Base-by-base conservation (phyloP, 208 protist genomes). In the Kentomonas sorsogonicus region DNA sequence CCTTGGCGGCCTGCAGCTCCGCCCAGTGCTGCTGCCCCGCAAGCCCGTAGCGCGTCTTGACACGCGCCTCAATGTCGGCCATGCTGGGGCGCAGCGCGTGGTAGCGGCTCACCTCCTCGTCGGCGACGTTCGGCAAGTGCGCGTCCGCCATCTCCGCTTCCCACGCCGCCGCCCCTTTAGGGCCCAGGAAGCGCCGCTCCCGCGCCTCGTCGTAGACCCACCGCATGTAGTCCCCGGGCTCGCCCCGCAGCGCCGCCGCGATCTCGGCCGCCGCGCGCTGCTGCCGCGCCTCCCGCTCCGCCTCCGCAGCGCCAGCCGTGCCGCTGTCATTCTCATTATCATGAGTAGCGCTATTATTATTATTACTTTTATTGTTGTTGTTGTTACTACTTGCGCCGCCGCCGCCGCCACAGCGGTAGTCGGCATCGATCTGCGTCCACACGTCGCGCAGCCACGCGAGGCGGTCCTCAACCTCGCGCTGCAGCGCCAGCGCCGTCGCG, bases 11-110 rank as follows among this genome's bases (percentile, higher is more conserved):
- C 72, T 94, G 88, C 61, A 94, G 74, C 67, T 86, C 77, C 9
- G 72, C 69, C 85, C 88, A 94, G 69, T 94, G 88, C 60, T 91
- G 78, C 56, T 82, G 60, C 5, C 88, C 88, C 1, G 88, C 88
- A 9, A 89, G 57, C 30, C 84, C 88, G 53, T 79, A 94, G 34
- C 78, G 73, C 10, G 22, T 66, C 62, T 80, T 86, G 34, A 94
- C 84, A 22, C 77, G 51, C 16, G 66, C 65, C 69, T 94, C 88
- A 13, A 94, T 63, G 22, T 87, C 76, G 13, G 69, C 54, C 88
- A 94, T 94, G 58, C 77, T 69, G 5, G 86, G 53, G 10, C 62
- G 25, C 2, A 90, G 71, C 43, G 67, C 73, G 54, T 88, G 72
- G 55, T 94, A 92, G 33, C 84, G 84, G 55, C 82, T 88, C 16